phyloP scores from a whole-genome alignment of 108 stramenopile species.

The Skeletonema tropicum region DNA sequence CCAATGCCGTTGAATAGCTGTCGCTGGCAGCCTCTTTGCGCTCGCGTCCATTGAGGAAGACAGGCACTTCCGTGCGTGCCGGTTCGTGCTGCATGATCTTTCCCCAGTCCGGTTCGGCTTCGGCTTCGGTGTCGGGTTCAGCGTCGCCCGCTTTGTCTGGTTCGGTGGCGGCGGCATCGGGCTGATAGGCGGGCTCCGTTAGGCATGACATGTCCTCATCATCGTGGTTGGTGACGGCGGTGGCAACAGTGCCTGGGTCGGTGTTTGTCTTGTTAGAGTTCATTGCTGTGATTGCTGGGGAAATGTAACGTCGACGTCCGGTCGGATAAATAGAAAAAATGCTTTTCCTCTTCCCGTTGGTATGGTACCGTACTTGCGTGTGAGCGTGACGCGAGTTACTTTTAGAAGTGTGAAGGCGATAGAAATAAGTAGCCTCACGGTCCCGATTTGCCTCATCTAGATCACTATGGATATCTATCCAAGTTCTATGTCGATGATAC shows the following conservation, averaged over 20 bases:
- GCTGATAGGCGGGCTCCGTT: neutral
- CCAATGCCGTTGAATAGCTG: constrained; percentile 43
- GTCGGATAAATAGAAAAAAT: too few species aligned
- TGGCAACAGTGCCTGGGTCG: neutral
- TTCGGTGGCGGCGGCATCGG: neutral
- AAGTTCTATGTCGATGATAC: too few species aligned
- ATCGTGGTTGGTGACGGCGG: neutral
- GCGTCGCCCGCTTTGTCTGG: neutral
- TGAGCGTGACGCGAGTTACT: too few species aligned
- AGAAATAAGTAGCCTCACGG: too few species aligned
- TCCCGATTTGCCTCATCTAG: too few species aligned
- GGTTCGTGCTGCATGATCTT: constrained; percentile 35
- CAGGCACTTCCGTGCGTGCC: constrained; percentile 33
- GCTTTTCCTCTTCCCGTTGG: too few species aligned
- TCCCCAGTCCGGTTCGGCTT: constrained; percentile 51
- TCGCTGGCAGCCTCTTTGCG: constrained; percentile 31
- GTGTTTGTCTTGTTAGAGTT: neutral
- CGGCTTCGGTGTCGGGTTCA: constrained; percentile 1
- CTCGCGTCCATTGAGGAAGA: constrained; percentile 31
- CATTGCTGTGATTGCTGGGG: neutral
- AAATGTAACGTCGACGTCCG: neutral
- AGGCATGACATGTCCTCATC: constrained; percentile 1
- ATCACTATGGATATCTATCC: too few species aligned
- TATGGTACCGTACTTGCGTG: too few species aligned
- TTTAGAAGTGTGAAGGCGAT: too few species aligned